Conservation (phyloP, 441 rosid genomes). For the Flueggea neowawraea region DNA sequence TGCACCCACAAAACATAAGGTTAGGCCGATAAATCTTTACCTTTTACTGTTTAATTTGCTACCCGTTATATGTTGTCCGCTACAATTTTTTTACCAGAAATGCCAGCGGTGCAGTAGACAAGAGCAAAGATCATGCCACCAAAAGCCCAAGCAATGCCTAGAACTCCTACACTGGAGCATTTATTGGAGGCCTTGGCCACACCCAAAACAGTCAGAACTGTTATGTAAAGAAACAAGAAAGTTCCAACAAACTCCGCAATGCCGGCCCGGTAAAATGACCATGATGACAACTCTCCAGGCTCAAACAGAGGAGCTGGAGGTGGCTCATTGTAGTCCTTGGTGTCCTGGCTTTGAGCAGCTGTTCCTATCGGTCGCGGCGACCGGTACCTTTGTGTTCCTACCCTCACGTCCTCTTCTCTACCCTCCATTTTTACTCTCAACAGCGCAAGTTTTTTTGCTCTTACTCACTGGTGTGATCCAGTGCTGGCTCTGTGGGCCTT, state of each 20-base stretch:
- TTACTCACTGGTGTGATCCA: no score
- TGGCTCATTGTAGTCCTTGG: no score
- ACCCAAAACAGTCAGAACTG: conserved; percentile 78
- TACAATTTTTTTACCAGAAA: conserved; percentile 79
- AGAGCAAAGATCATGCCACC: conserved; percentile 96
- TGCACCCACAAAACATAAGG: no score
- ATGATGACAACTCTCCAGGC: conserved; percentile 52
- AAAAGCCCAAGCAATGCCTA: conserved; percentile 92
- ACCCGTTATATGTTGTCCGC: no score
- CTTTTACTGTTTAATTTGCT: no score
- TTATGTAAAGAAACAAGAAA: conserved; percentile 62
- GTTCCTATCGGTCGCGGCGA: no score
- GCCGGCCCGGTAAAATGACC: conserved; percentile 86
- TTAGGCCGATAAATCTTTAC: no score
- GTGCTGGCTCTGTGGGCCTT: no score
- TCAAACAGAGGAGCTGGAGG: conserved; percentile 74
- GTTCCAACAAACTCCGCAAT: conserved; percentile 87
- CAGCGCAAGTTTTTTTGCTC: no score
- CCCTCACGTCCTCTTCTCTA: no score
- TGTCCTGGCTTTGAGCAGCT: no score
- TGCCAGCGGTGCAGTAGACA: conserved; percentile 89
- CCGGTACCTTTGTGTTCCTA: no score
- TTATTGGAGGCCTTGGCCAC: conserved; percentile 40
- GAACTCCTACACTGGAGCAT: conserved; percentile 75
- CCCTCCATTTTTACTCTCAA: conserved; percentile 64